phyloP scores from a whole-genome alignment of 2,329 filamentous ascomycete genomes.

The Elsinoe ampelina region DNA sequence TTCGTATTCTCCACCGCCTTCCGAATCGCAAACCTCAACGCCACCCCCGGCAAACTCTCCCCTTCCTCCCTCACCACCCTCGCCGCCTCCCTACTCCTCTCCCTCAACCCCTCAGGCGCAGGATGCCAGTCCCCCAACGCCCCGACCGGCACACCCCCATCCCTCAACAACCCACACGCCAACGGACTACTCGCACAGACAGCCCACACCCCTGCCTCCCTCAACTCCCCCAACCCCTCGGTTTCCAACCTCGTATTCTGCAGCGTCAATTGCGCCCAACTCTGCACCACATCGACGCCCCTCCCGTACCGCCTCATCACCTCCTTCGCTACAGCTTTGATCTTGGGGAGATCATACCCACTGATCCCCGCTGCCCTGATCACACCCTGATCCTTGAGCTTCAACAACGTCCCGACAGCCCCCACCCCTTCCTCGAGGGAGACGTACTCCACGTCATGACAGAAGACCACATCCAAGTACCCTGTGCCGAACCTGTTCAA shows the following conservation, averaged over 20 bases:
- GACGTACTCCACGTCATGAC: slow-evolving; percentile 69
- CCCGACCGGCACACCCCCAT: slow-evolving; percentile 14
- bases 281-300: slow-evolving; percentile 62
- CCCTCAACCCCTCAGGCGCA: slow-evolving; percentile 11
- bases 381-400: slow-evolving; percentile 56
- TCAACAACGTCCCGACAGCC: slow-evolving; percentile 54
- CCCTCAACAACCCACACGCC: slow-evolving; percentile 14
- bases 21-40: slow-evolving; percentile 13
- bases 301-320: slow-evolving; percentile 63
- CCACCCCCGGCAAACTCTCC: slow-evolving; percentile 10
- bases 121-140: slow-evolving; percentile 15
- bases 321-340: slow-evolving; percentile 62
- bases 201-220: slow-evolving; percentile 1
- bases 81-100: slow-evolving; percentile 5
- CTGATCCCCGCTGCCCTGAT: slow-evolving; percentile 78
- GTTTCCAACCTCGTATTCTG: slow-evolving; percentile 14
- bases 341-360: slow-evolving; percentile 65
- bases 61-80: neutral
- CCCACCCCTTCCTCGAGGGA: slow-evolving; percentile 47
- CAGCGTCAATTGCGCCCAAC: slow-evolving; percentile 15
- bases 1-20: neutral
- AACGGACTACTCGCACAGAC: slow-evolving; percentile 14
- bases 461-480: slow-evolving; percentile 66
- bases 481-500: slow-evolving; percentile 51
- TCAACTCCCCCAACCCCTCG: slow-evolving; percentile 6